Evolutionary conservation across 345 rosid genomes (phyloP).

Genomic region (Corymbia maculata): DNA sequence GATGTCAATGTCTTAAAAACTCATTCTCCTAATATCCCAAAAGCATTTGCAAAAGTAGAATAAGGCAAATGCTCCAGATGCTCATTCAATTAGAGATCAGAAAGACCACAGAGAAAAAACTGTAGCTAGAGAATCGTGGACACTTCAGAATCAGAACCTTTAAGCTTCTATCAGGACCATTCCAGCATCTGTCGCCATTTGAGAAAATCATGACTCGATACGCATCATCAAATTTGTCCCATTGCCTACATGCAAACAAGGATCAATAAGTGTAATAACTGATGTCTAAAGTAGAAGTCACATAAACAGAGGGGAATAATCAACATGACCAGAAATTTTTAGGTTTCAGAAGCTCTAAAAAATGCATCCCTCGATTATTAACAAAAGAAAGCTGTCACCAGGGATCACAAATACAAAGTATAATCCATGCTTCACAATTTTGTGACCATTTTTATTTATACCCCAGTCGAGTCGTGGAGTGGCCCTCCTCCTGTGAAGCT

Average conservation of each 20-base stretch:
- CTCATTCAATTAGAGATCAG: not conserved
- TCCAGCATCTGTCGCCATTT: conserved; percentile 92
- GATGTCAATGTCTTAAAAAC: not conserved
- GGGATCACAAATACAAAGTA: not conserved
- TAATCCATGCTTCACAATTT: not conserved
- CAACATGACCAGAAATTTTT: not conserved
- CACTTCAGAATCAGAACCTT: conserved; percentile 28
- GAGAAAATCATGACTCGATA: conserved; percentile 59
- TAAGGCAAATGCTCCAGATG: not conserved
- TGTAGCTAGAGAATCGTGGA: not conserved
- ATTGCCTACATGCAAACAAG: conserved; percentile 26
- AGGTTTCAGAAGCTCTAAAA: not conserved
- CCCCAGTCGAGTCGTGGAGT: conserved; percentile 66
- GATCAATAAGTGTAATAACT: not conserved
- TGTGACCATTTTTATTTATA: conserved; percentile 14
- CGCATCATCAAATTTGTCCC: conserved; percentile 73
- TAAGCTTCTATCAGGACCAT: conserved; percentile 89
- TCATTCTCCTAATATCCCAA: not conserved
- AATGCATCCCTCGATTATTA: not conserved
- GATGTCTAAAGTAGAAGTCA: not conserved
- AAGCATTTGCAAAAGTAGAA: not conserved
- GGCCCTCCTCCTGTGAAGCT: conserved; percentile 83
- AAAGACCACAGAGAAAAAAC: not conserved
- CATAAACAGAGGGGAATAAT: not conserved
- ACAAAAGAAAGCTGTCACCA: not conserved